Evolutionary conservation across 768 basidiomycete genomes (phyloP).

Genomic region (Lenzites betulinus): DNA sequence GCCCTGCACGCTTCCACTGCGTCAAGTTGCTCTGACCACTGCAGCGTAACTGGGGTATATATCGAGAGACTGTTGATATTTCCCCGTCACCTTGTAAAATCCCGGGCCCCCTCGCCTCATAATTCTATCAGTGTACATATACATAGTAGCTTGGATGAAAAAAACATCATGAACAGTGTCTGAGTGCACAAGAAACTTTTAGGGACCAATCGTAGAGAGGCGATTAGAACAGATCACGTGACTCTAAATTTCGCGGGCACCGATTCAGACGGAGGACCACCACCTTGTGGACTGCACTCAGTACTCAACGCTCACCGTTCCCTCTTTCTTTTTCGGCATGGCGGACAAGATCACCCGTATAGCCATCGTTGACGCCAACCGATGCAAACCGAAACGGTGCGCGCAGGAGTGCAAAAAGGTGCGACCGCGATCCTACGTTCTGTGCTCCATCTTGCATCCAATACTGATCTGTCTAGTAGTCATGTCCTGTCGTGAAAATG

Average conservation of each 20-base stretch:
- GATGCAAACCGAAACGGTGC: conserved; percentile 95
- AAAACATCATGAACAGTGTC: no score
- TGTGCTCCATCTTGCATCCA: not conserved
- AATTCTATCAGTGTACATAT: no score
- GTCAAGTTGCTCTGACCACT: conserved; percentile 10
- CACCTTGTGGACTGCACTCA: not conserved
- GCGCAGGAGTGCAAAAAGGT: conserved; percentile 99
- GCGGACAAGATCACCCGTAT: conserved; percentile 97
- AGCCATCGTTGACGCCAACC: conserved; percentile 89
- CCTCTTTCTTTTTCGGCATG: conserved; percentile 1
- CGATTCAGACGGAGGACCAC: not conserved
- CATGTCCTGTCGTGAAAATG: conserved; percentile 98
- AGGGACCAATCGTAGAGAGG: not conserved
- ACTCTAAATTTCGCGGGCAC: conserved; percentile 14
- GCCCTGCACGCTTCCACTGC: conserved; percentile 17
- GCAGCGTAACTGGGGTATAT: no score
- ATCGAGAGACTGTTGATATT: no score
- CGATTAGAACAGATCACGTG: conserved; percentile 4
- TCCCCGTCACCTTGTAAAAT: no score
- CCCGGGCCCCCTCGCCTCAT: no score
- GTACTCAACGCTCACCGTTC: not conserved
- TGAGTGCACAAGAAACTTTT: not conserved
- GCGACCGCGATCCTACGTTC: conserved; percentile 5
- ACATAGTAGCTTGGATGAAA: no score
- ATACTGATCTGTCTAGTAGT: conserved; percentile 41